Percentiles rank a stretch among this genome's conserved stretches.
These are phyloP conservation scores for Calocybe indica DNA, from an alignment of 768 basidiomycete species.

Conservation along the genomic window DNA sequence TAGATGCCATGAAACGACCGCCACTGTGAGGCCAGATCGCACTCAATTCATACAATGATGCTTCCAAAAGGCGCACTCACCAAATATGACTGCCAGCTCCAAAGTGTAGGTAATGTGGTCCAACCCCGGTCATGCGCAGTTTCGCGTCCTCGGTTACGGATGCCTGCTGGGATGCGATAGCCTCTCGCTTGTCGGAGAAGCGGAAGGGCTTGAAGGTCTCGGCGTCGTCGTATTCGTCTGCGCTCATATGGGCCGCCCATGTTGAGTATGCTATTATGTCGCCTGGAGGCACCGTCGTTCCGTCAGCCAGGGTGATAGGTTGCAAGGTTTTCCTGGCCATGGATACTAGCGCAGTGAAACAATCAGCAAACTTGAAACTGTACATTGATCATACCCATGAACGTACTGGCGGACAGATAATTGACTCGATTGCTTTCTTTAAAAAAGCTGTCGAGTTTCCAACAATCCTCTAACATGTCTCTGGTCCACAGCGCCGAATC, in stretches of 20 bases:
- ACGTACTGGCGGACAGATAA: constrained; percentile 21
- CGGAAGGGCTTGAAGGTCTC: constrained; percentile 1
- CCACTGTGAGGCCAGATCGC: constrained; percentile 2
- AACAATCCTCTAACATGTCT: constrained; percentile 28
- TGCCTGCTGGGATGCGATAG: no score
- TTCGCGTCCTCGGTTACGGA: not conserved
- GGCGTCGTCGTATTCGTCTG: constrained; percentile 6
- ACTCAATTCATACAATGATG: not conserved
- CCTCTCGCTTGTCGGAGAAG: not conserved
- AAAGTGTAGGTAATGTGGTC: not conserved
- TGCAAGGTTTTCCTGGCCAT: constrained; percentile 14
- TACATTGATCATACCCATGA: not conserved
- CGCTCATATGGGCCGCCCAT: constrained; percentile 10
- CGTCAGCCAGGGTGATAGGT: constrained; percentile 20
- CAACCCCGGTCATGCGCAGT: not conserved
- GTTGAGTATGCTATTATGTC: constrained; percentile 12
- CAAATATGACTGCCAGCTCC: constrained; percentile 1
- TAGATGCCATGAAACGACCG: constrained; percentile 16
- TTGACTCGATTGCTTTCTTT: constrained; percentile 30
- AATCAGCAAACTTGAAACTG: not conserved
- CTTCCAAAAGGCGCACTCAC: not conserved
- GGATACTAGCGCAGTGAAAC: constrained; percentile 5
- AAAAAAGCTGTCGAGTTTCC: constrained; percentile 39
- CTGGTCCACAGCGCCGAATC: constrained; percentile 29
- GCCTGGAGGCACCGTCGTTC: constrained; percentile 19